These are phyloP conservation scores for Acorus gramineus DNA, from an alignment of 106 monocot species.

Conservation along the genomic window DNA sequence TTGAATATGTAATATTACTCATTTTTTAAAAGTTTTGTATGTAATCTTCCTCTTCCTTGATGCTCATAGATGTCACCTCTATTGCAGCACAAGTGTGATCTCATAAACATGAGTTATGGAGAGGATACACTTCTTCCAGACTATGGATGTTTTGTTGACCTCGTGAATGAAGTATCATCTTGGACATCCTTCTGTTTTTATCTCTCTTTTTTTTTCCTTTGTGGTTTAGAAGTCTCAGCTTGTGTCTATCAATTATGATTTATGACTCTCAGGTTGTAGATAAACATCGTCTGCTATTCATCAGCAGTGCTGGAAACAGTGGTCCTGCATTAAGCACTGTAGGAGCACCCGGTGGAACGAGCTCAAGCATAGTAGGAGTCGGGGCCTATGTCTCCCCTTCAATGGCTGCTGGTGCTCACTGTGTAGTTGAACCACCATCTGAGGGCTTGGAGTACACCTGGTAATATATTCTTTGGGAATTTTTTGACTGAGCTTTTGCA, in stretches of 20 bases:
- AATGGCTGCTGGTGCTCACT: slow-evolving; percentile 96
- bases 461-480: slow-evolving; percentile 22
- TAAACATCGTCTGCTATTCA: slow-evolving; percentile 73
- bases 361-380: slow-evolving; percentile 84
- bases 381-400: slow-evolving; percentile 97
- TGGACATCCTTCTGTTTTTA: background rate
- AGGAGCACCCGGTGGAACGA: slow-evolving; percentile 93
- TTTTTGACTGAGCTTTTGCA: background rate
- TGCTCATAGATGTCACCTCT: background rate
- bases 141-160: slow-evolving; percentile 93
- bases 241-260: background rate
- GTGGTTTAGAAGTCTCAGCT: background rate
- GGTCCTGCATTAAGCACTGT: slow-evolving; percentile 96
- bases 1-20: background rate
- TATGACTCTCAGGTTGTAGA: slow-evolving; percentile 58
- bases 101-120: slow-evolving; percentile 99
- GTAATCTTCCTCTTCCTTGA: background rate
- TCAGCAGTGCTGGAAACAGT: slow-evolving; percentile 95
- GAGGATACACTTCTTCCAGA: slow-evolving; percentile 81
- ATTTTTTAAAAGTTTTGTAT: background rate
- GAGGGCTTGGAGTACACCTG: slow-evolving; percentile 96
- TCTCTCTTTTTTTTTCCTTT: slow-evolving; percentile 1
- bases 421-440: slow-evolving; percentile 65
- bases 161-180: slow-evolving; percentile 71
- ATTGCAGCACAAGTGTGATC: slow-evolving; percentile 93